Percentiles rank a stretch among this genome's conserved stretches.
Evolutionary conservation across 1,284 basidiomycete species (phyloP).

Genomic region (Anthracocystis panici-leucophaei): DNA sequence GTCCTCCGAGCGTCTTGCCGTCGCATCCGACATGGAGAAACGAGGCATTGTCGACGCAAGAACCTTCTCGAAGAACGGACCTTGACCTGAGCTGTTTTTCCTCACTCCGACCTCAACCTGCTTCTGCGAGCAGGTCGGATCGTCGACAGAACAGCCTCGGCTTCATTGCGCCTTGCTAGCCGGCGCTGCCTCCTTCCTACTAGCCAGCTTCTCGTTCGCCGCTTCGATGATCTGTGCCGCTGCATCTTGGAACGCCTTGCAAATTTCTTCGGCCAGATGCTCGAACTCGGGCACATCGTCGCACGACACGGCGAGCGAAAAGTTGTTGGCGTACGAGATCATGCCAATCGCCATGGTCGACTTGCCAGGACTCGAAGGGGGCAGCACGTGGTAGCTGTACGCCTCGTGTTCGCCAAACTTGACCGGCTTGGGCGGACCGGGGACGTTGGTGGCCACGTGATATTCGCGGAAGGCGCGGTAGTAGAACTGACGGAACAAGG

Average conservation of each 20-base stretch:
- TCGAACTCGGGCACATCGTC: constrained; percentile 67
- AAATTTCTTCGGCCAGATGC: constrained; percentile 60
- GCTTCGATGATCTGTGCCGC: constrained; percentile 58
- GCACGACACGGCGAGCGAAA: constrained; percentile 67
- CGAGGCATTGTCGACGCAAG: constrained; percentile 23
- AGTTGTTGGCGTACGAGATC: constrained; percentile 67
- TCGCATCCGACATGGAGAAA: constrained; percentile 5
- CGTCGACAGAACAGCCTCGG: constrained; percentile 48
- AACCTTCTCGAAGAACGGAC: constrained; percentile 3
- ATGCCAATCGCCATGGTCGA: constrained; percentile 67
- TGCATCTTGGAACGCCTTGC: constrained; percentile 64
- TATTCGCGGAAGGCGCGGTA: constrained; percentile 67
- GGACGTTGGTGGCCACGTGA: constrained; percentile 67
- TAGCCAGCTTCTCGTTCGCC: constrained; percentile 46
- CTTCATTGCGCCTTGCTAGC: constrained; percentile 30
- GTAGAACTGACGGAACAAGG: constrained; percentile 56
- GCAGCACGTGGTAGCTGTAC: constrained; percentile 67
- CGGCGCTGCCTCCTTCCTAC: constrained; percentile 25
- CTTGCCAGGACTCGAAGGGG: constrained; percentile 66
- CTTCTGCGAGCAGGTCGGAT: constrained; percentile 7
- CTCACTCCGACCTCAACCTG: constrained; percentile 18
- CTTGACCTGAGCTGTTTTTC: constrained; percentile 38
- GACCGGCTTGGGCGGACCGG: constrained; percentile 66
- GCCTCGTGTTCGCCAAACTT: constrained; percentile 66
- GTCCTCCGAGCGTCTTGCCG: constrained; percentile 12